Evolutionary conservation across 2,329 filamentous ascomycete genomes (phyloP).

Genomic region (Colletotrichum sp.): DNA sequence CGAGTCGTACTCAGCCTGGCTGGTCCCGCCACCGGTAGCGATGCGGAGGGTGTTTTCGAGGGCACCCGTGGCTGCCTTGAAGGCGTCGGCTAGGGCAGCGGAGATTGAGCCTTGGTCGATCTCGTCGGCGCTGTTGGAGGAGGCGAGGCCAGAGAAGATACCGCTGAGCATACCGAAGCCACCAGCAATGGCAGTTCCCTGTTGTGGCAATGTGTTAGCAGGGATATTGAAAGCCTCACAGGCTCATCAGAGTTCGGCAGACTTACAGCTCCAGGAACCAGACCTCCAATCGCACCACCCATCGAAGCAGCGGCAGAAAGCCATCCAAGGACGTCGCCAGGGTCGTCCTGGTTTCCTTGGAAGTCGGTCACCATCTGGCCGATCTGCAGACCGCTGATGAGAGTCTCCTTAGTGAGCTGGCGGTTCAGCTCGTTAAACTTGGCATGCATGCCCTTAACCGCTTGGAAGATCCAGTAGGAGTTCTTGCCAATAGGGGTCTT

Average conservation of each 20-base stretch:
- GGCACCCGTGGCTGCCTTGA: not conserved
- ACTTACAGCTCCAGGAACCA: not conserved
- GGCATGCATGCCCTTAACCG: constrained; percentile 14
- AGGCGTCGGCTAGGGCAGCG: not conserved
- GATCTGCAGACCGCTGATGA: constrained; percentile 5
- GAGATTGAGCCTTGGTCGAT: constrained; percentile 2
- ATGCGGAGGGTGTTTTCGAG: not conserved
- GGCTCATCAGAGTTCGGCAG: not conserved
- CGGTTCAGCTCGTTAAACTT: constrained; percentile 12
- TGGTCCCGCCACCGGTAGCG: not conserved
- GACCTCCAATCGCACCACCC: not conserved
- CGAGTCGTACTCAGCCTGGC: not conserved
- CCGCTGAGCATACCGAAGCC: not conserved
- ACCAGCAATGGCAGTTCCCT: not conserved
- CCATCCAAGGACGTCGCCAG: not conserved
- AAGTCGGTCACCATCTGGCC: constrained; percentile 6
- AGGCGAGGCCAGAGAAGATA: not conserved
- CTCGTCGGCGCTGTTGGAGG: not conserved
- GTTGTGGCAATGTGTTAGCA: not conserved
- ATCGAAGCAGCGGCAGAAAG: constrained; percentile 1
- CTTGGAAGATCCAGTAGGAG: constrained; percentile 16
- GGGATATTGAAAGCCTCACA: not conserved
- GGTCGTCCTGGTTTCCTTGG: not conserved
- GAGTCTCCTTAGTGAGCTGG: not conserved
- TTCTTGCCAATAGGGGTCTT: not conserved